Evolutionary conservation across 2,329 filamentous ascomycete genomes (phyloP), one percentile per base, ranked within the genome.

Genomic region (Ophiostoma himal-ulmi): DNA sequence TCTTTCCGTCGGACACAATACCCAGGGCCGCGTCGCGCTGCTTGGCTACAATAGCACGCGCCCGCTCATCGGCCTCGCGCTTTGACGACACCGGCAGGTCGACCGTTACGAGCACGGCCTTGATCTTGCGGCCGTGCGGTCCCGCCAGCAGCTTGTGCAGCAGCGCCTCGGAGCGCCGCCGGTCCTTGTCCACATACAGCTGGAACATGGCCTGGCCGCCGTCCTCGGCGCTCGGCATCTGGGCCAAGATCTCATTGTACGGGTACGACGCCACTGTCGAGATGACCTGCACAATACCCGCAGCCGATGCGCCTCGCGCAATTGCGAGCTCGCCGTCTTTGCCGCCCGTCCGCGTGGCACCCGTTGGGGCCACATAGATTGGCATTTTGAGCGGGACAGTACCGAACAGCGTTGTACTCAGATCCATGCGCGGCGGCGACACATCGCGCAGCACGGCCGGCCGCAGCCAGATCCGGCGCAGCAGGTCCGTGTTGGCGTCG

Each of bases 31-130:
- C 36, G 26, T 82, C 14, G 68, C 37, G 41, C 70, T 68, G 1
- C 69, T 69, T 34, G 67, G 54, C 41, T 52, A 70, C 2, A 60
- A 57, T 2, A 39, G 54, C 1, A n/a, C 68, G 70, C 3, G 70
- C 72, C 3, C 85, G 82, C 74, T 86, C 85, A 72, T 88, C 85
- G 1, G 83, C 83, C 73, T 88, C 85, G 20, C 86, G 83, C 74
- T 88, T 85, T 0, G 84, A 84, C 0, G 84, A 80, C 30, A 85
- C 84, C 0, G 85, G 84, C 0, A 84, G 82, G 70, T 87, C 85
- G 5, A 86, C 84, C 0, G 85, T 87, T 30, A 87, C 81, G 69
- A 86, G 78, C 10, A 82, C 74, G n/a, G 78, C 80, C 54, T 70
- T 72, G 37, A 74, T 70, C 20, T 76, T 77, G 76, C 54, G 69